Evolutionary conservation across 2,329 filamentous ascomycete species (phyloP).

Genomic region (Fusarium succisae): DNA sequence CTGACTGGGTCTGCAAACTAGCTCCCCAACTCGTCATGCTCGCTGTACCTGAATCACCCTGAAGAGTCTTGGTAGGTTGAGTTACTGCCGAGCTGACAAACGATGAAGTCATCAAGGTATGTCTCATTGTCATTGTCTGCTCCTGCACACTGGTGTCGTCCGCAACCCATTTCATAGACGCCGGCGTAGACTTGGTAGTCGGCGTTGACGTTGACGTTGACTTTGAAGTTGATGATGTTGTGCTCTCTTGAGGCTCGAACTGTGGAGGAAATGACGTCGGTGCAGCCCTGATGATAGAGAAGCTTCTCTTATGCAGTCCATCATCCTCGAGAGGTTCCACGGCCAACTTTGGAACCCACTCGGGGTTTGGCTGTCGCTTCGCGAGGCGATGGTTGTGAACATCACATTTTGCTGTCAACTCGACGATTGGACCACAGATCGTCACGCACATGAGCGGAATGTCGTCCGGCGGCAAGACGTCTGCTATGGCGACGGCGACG

Average conservation of each 20-base stretch:
- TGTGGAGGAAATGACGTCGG: conserved; percentile 45
- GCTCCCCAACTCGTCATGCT: conserved; percentile 8
- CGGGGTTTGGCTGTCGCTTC: conserved; percentile 35
- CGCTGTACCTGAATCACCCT: neutral
- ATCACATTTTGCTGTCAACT: conserved; percentile 52
- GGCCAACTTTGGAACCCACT: conserved; percentile 37
- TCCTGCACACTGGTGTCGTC: conserved; percentile 11
- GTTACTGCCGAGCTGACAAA: conserved; percentile 5
- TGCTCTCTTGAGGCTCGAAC: conserved; percentile 13
- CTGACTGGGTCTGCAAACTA: conserved; percentile 25
- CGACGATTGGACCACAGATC: conserved; percentile 56
- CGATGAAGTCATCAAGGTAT: conserved; percentile 5
- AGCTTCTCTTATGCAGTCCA: conserved; percentile 36
- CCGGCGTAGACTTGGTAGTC: neutral
- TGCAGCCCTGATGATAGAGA: conserved; percentile 45
- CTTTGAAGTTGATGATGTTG: conserved; percentile 8
- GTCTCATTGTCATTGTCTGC: neutral
- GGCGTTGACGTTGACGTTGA: neutral
- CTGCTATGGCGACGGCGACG: conserved; percentile 41
- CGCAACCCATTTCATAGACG: neutral
- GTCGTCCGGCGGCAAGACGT: conserved; percentile 47
- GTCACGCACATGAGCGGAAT: conserved; percentile 52
- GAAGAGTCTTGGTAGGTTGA: neutral
- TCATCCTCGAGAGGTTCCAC: conserved; percentile 23
- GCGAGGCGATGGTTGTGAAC: conserved; percentile 40